Conservation (phyloP, 140 eudicot species). For the Ambrosia hybrid region DNA sequence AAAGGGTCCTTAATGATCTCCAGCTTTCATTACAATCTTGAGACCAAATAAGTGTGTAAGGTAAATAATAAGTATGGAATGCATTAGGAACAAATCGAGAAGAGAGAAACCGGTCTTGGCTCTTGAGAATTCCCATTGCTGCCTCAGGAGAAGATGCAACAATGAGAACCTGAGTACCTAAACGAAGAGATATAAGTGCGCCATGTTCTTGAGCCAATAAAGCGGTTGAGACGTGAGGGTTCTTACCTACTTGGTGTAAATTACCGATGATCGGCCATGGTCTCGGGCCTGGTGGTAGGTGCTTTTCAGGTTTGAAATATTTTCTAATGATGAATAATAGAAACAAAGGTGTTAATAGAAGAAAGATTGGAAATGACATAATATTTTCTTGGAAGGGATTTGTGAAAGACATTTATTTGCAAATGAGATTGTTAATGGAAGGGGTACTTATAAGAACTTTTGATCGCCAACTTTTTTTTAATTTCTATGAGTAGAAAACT, state of each 20-base stretch:
- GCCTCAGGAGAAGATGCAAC: no score
- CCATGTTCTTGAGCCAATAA: slow-evolving; percentile 32
- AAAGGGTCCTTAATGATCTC: slow-evolving; percentile 20
- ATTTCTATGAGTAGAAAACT: no score
- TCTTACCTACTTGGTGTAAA: slow-evolving; percentile 23
- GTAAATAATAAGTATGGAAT: not conserved
- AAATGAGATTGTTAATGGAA: not conserved
- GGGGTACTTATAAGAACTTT: slow-evolving; percentile 5
- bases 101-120: slow-evolving; percentile 31
- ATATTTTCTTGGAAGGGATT: not conserved
- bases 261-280: not conserved
- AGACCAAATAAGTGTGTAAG: slow-evolving; percentile 24
- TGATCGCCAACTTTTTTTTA: no score
- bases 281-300: slow-evolving; percentile 3
- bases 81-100: slow-evolving; percentile 28
- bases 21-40: slow-evolving; percentile 29
- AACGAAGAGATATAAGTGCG: slow-evolving; percentile 32
- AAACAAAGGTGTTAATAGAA: slow-evolving; percentile 4
- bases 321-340: not conserved
- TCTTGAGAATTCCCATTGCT: no score
- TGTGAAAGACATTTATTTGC: not conserved
- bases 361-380: not conserved
- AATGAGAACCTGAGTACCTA: no score
- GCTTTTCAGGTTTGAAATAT: not conserved
- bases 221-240: slow-evolving; percentile 31